Evolutionary conservation across 768 basidiomycete genomes (phyloP).

Genomic region (Tulasnella sp.): DNA sequence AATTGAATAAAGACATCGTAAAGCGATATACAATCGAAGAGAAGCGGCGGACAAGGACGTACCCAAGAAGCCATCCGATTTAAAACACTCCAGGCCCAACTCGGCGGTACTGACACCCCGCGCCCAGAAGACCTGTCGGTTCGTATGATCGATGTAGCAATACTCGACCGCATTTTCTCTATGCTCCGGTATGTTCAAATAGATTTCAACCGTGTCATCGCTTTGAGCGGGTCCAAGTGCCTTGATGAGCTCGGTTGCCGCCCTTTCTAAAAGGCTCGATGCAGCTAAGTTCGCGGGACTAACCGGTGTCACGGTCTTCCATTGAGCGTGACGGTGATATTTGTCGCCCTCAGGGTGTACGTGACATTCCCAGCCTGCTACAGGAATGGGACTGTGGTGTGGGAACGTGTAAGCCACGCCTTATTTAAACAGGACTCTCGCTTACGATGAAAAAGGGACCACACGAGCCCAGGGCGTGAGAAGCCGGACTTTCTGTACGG

Average conservation of each 20-base stretch:
- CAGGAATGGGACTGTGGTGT: neutral
- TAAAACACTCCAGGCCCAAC: neutral
- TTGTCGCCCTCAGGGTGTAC: conserved; percentile 15
- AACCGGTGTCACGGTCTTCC: neutral
- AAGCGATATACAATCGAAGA: neutral
- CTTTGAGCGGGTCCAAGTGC: neutral
- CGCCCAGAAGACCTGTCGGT: conserved; percentile 21
- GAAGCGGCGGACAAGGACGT: neutral
- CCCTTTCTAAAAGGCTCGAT: neutral
- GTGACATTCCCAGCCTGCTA: neutral
- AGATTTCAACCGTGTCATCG: neutral
- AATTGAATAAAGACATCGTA: neutral
- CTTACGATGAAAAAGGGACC: neutral
- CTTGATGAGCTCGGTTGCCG: neutral
- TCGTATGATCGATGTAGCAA: conserved; percentile 17
- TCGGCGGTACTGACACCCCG: neutral
- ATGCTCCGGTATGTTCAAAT: neutral
- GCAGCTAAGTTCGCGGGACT: neutral
- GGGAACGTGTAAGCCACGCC: neutral
- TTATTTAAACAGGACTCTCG: neutral
- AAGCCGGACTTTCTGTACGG: neutral
- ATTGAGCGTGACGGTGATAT: neutral
- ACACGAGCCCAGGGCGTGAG: neutral
- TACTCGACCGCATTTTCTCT: neutral
- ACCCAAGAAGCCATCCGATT: neutral